phyloP scores from a whole-genome alignment of 441 rosid species.

The Brassica balearica region DNA sequence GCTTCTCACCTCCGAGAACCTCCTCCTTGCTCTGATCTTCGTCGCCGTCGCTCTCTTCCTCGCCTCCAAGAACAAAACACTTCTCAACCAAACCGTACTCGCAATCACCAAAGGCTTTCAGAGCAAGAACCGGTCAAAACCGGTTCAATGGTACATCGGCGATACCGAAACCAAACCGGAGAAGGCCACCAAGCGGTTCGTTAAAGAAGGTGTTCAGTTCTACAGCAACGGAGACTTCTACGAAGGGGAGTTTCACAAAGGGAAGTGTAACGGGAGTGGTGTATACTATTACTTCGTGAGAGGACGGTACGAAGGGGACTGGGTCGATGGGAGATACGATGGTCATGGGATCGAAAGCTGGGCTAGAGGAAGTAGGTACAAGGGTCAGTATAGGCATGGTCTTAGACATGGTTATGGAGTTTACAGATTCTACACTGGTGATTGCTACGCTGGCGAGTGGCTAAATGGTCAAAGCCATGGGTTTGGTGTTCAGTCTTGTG shows the following conservation, averaged over 20 bases:
- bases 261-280: conserved; percentile 87
- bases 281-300: conserved; percentile 80
- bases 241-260: conserved; percentile 88
- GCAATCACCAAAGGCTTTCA: conserved; percentile 43
- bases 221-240: conserved; percentile 90
- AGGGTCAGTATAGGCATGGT: conserved; percentile 87
- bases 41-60: conserved; percentile 79
- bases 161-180: conserved; percentile 44
- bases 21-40: conserved; percentile 73
- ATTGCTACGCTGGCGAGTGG: conserved; percentile 92
- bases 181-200: conserved; percentile 41
- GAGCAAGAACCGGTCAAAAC: conserved; percentile 51
- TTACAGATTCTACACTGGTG: conserved; percentile 86
- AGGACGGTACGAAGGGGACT: conserved; percentile 92
- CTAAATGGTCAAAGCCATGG: conserved; percentile 94
- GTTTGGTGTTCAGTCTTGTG: conserved; percentile 83
- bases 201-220: conserved; percentile 85
- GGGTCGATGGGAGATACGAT: conserved; percentile 91
- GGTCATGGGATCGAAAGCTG: conserved; percentile 93
- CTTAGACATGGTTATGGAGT: conserved; percentile 84
- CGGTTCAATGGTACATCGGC: conserved; percentile 87
- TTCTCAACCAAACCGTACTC: conserved; percentile 54
- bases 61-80: conserved; percentile 68
- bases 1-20: conserved; percentile 77
- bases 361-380: conserved; percentile 93